A percentile compares a stretch with the other conserved stretches of the same genome.
Evolutionary conservation across 495 filamentous ascomycete genomes (phyloP).

Genomic region (Bacidia rubella): DNA sequence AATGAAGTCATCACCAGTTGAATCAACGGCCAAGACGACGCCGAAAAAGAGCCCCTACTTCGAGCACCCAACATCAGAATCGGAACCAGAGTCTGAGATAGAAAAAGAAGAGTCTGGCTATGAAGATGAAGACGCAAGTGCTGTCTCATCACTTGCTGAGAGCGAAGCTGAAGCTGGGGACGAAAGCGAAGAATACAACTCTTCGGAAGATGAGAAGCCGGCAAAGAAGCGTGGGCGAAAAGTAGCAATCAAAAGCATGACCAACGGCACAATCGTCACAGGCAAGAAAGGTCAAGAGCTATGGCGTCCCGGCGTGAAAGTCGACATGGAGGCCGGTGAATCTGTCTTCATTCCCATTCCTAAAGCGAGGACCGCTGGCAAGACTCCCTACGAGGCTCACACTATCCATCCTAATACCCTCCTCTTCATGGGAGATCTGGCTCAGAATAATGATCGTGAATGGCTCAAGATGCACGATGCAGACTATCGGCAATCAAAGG

Average conservation of each 20-base stretch:
- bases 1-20: conserved; percentile 24
- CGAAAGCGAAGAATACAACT: conserved; percentile 12
- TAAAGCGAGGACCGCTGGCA: conserved; percentile 52
- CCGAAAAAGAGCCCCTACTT: conserved; percentile 48
- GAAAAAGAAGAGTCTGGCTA: conserved; percentile 25
- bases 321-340: conserved; percentile 44
- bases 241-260: conserved; percentile 15
- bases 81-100: conserved; percentile 19
- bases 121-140: conserved; percentile 23
- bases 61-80: conserved; percentile 24
- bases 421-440: conserved; percentile 61
- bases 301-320: conserved; percentile 44
- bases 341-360: conserved; percentile 56
- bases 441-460: conserved; percentile 61
- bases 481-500: conserved; percentile 60
- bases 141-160: conserved; percentile 16
- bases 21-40: conserved; percentile 30
- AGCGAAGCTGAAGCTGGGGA: conserved; percentile 20
- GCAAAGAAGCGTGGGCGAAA: conserved; percentile 12
- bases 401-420: conserved; percentile 71
- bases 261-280: conserved; percentile 6
- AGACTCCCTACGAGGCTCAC: conserved; percentile 52
- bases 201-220: conserved; percentile 21
- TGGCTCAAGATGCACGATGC: conserved; percentile 79
- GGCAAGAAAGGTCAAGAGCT: conserved; percentile 35